These are phyloP conservation scores for Flammula alnicola DNA, from an alignment of 1,284 basidiomycete species.

Conservation along the genomic window DNA sequence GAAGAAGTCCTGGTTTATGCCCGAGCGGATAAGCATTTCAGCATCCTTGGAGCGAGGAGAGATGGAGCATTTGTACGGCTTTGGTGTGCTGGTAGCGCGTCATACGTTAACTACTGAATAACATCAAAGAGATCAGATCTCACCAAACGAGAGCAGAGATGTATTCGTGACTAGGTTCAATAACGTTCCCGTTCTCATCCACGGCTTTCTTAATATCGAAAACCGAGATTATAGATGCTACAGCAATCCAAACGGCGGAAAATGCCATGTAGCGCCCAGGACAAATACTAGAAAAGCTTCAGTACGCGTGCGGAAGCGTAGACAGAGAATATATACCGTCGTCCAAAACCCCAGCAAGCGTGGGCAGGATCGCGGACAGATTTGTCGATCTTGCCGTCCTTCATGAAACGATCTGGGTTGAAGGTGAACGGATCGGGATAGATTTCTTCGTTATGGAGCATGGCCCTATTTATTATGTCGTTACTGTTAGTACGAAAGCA, in stretches of 20 bases:
- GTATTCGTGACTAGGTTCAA: conserved; percentile 29
- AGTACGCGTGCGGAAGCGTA: conserved; percentile 7
- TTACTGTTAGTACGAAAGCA: not conserved
- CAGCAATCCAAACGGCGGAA: conserved; percentile 37
- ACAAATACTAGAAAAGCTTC: conserved; percentile 18
- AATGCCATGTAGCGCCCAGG: conserved; percentile 38
- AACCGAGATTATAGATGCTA: conserved; percentile 38
- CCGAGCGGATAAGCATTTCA: conserved; percentile 17
- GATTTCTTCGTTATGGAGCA: conserved; percentile 32
- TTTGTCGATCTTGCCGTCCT: conserved; percentile 33
- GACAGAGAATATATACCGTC: conserved; percentile 28
- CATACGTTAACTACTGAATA: not conserved
- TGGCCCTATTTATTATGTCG: conserved; percentile 33
- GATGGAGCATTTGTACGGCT: conserved; percentile 6
- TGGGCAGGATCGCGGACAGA: conserved; percentile 28
- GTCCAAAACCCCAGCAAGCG: conserved; percentile 40
- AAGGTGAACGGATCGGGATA: conserved; percentile 12
- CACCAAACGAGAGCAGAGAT: conserved; percentile 10
- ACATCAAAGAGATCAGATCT: not conserved
- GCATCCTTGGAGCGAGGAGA: conserved; percentile 4
- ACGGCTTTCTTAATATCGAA: conserved; percentile 35
- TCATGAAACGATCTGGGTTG: conserved; percentile 16
- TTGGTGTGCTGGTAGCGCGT: conserved; percentile 4
- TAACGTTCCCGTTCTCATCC: conserved; percentile 28
- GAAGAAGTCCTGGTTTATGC: conserved; percentile 5